Base-by-base conservation (phyloP, 768 basidiomycete genomes). In the Sporobolomyces pararoseus region DNA sequence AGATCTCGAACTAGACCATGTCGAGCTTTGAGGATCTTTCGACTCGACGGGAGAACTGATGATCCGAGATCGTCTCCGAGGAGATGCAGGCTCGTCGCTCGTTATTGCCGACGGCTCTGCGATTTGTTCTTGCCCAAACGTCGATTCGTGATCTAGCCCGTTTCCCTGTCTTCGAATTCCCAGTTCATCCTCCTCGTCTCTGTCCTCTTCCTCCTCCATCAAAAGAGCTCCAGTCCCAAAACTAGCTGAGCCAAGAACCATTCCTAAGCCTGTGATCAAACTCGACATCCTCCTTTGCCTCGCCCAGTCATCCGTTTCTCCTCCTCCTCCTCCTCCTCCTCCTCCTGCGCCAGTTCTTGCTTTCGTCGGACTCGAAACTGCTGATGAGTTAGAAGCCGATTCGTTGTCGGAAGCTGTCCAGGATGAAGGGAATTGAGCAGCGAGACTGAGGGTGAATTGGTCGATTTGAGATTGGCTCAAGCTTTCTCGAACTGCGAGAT, bases 271-370 rank as follows among this genome's bases (percentile, higher is more conserved):
- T 2, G 68, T 65, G 21, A 70, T 51, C 14, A 65, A 34, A n/a
- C 27, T 49, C 42, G 57, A 60, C 49, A 70, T 44, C 12, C 68
- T 19, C 6, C 68, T 31, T 31, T 65, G 63, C 3, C 57, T 63
- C 2, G 68, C 68, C 57, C 58, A 60, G 27, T 65, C 68, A 23
- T 70, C 63, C 25, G 68, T 31, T 44, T 65, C 63, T 7, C 49
- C 2, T 47, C 35, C 53, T 25, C 17, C 52, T 35, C 46, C 2
- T 2, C 23, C 37, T 1, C 27, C 34, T 13, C 27, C 16, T 55
- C 27, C 54, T n/a, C 9, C 34, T 19, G 39, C 61, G 54, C 29
- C 51, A 16, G 3, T 65, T 23, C 34, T 34, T 1, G 32, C 32
- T 21, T 54, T 64, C 27, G 63, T 51, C 35, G 63, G 63, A 51